These are phyloP conservation scores for Aaosphaeria arxii DNA, from an alignment of 2,329 filamentous ascomycete species.

Conservation along the genomic window DNA sequence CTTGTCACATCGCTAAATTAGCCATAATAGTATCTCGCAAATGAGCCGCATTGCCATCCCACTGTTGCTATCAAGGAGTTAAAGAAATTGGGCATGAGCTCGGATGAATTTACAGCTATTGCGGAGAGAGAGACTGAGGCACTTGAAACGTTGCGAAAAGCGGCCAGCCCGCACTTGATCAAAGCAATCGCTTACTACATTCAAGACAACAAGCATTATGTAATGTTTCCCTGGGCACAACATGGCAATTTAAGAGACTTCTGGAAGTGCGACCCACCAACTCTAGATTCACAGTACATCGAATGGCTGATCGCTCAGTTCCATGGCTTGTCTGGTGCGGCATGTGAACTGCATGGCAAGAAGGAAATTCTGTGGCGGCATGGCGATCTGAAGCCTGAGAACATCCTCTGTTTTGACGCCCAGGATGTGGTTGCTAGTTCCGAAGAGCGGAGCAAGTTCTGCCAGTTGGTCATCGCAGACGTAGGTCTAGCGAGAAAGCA, in stretches of 20 bases:
- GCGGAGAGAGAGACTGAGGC: slow-evolving; percentile 3
- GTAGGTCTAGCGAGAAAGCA: slow-evolving; percentile 5
- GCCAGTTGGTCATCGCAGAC: slow-evolving; percentile 9
- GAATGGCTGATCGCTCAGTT: slow-evolving; percentile 8
- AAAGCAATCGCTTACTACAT: slow-evolving; percentile 10
- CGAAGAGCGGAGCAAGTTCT: background rate
- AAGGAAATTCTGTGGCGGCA: background rate
- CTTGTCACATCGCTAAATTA: background rate
- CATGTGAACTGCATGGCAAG: background rate
- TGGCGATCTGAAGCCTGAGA: background rate
- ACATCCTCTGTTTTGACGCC: background rate
- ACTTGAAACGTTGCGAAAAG: slow-evolving; percentile 4
- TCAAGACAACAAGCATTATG: slow-evolving; percentile 11
- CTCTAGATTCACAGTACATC: slow-evolving; percentile 1
- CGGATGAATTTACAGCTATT: slow-evolving; percentile 1
- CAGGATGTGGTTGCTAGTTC: background rate
- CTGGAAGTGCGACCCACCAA: slow-evolving; percentile 7
- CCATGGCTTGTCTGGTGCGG: slow-evolving; percentile 2
- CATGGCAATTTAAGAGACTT: slow-evolving; percentile 15
- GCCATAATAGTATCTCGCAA: too few relatives aligned
- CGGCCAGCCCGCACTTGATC: slow-evolving; percentile 9
- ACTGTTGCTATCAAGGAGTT: slow-evolving; percentile 11
- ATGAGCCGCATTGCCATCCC: slow-evolving; percentile 3
- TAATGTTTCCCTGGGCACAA: slow-evolving; percentile 21
- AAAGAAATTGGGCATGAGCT: background rate